These are phyloP conservation scores for Saccharomycopsis babjevae DNA, from an alignment of 805 yeast genomes.

Conservation along the genomic window DNA sequence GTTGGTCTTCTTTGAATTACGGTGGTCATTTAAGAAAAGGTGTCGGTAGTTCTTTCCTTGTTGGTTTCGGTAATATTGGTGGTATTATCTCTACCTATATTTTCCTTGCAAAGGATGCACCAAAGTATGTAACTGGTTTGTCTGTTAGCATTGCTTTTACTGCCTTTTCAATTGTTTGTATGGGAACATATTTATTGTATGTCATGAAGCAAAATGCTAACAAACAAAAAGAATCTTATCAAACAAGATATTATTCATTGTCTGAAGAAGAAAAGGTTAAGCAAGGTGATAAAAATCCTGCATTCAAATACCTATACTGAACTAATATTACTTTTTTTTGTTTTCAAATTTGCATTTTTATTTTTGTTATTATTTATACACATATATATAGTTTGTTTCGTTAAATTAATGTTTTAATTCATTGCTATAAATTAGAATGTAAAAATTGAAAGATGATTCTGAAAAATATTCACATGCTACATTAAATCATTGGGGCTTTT, in stretches of 20 bases:
- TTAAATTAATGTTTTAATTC: not conserved
- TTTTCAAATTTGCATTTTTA: not conserved
- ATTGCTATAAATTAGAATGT: not conserved
- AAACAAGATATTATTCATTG: slow-evolving; percentile 22
- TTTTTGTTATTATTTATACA: not conserved
- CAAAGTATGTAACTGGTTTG: slow-evolving; percentile 47
- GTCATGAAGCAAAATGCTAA: slow-evolving; percentile 24
- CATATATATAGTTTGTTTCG: not conserved
- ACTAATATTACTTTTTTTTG: not conserved
- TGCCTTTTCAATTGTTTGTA: slow-evolving; percentile 30
- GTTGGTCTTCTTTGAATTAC: slow-evolving; percentile 52
- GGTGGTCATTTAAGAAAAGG: slow-evolving; percentile 51
- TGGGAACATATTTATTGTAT: slow-evolving; percentile 28
- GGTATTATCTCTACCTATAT: slow-evolving; percentile 56
- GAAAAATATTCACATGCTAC: no score
- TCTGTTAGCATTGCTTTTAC: slow-evolving; percentile 40
- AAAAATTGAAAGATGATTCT: no score
- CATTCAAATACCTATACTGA: slow-evolving; percentile 27
- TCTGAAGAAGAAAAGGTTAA: slow-evolving; percentile 26
- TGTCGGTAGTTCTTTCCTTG: slow-evolving; percentile 48
- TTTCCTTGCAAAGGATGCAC: slow-evolving; percentile 46
- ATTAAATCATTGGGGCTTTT: no score
- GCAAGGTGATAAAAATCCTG: slow-evolving; percentile 31
- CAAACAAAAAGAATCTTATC: slow-evolving; percentile 22
- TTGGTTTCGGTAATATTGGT: slow-evolving; percentile 68